Evolutionary conservation across 305 asterid species (phyloP), one percentile per base, ranked within the genome.

Genomic region (Rubia occidens): DNA sequence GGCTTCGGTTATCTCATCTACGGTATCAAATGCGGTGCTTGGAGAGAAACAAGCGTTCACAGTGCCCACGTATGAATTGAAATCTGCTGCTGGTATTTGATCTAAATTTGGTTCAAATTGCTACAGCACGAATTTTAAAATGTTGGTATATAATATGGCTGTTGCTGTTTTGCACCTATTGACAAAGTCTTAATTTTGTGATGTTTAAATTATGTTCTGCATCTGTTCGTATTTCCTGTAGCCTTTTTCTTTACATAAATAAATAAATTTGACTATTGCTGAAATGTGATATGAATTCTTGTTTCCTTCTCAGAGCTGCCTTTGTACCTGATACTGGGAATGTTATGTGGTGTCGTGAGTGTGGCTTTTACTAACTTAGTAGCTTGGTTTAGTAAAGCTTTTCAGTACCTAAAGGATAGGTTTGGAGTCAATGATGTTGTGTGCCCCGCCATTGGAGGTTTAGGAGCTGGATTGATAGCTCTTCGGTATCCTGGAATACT

Each of bases 51-150:
- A 94, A 87, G 97, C 99, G 61, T 94, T 94, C 83, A 89, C 97
- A 29, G 99, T 94, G 87, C 99, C 99, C 90, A 86, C 91, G 82
- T 94, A 94, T 86, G 99, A 94, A 85, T 85, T 94, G 92, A 94
- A 86, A 87, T 94, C 99, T 81, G 99, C 99, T 82, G 96, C 97
- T 75, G 99, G 99, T 90, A 94, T 88, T 86, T 86, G 77, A 84
- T 87, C 96, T 83, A 74, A 83, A 84, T 90, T 86, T 76, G 26
- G 78, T 80, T 84, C 71, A 64, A 71, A 74, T 80, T 78, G 78
- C 65, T 60, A 72, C 75, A 60, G 72, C 55, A 67, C 70, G 74
- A 77, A 45, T 71, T 72, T 44, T 69, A 51, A 17, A 24, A 35
- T 47, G 45, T 8, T 65, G 37, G 37, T 32, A 32, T 32, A 32